Percentiles rank a stretch among this genome's conserved stretches.
Conservation (phyloP, 768 basidiomycete genomes). For the Suillus bovinus region DNA sequence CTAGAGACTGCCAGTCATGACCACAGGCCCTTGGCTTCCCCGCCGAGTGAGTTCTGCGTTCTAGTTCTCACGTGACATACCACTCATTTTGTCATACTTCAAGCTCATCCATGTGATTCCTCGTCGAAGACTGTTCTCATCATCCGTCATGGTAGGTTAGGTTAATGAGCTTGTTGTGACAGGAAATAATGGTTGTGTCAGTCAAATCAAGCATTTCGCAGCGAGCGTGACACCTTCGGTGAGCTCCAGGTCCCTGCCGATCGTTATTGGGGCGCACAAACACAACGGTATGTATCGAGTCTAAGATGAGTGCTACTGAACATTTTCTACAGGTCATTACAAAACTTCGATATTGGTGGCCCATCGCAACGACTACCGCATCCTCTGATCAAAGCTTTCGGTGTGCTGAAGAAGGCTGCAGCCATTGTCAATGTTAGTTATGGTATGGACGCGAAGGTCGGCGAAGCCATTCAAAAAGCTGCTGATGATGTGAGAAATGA, state of each 20-base stretch:
- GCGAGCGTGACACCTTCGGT: constrained; percentile 94
- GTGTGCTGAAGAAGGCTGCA: constrained; percentile 96
- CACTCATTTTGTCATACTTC: not conserved
- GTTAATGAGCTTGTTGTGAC: not conserved
- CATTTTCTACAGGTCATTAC: constrained; percentile 62
- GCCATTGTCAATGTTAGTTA: constrained; percentile 86
- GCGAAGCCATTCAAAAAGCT: constrained; percentile 86
- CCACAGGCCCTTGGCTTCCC: constrained; percentile 11
- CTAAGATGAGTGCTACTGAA: constrained; percentile 13
- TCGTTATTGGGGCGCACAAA: constrained; percentile 98
- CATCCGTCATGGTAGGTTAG: constrained; percentile 39
- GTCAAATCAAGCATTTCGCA: constrained; percentile 60
- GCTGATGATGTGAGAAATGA: constrained; percentile 78
- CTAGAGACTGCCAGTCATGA: constrained; percentile 10
- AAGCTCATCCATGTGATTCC: constrained; percentile 11
- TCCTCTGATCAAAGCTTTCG: constrained; percentile 97
- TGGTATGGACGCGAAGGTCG: constrained; percentile 87
- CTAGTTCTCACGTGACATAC: constrained; percentile 24
- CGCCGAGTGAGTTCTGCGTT: constrained; percentile 13
- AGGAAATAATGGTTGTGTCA: constrained; percentile 16
- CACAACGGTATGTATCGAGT: constrained; percentile 66
- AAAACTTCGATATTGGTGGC: constrained; percentile 99
- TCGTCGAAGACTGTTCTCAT: constrained; percentile 25
- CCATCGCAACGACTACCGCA: constrained; percentile 89
- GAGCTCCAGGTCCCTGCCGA: constrained; percentile 86